Conservation (phyloP, 345 rosid species). For the Eucalyptus cloeziana region DNA sequence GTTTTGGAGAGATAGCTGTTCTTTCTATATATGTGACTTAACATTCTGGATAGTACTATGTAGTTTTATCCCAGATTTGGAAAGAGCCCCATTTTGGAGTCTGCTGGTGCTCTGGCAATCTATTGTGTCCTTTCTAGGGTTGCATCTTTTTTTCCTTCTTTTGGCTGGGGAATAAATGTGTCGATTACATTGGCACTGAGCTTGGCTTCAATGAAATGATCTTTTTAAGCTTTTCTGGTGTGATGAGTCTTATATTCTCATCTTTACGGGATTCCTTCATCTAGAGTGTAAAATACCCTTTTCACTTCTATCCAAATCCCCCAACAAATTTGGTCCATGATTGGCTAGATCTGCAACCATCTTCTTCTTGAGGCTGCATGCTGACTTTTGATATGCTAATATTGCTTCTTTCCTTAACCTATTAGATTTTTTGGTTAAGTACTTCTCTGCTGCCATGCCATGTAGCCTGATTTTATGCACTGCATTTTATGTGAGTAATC, state of each 20-base stretch:
- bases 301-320: neutral
- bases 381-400: neutral
- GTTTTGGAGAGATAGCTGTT: neutral
- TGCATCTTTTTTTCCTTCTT: neutral
- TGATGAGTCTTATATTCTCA: neutral
- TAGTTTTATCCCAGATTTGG: conserved; percentile 1
- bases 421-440: neutral
- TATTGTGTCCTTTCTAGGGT: neutral
- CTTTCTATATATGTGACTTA: neutral
- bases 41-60: neutral
- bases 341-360: neutral
- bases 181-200: neutral
- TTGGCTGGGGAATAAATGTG: neutral
- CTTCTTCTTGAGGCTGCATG: neutral
- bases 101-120: neutral
- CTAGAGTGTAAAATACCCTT: neutral
- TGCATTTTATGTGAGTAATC: neutral
- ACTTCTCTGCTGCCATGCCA: neutral
- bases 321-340: neutral
- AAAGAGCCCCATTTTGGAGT: neutral
- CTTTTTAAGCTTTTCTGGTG: neutral
- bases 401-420: neutral
- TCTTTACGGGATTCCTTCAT: neutral
- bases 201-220: neutral
- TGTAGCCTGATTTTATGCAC: neutral